A percentile compares a stretch with the other conserved stretches of the same genome.
These are phyloP conservation scores for Cetradonia linearis DNA, from an alignment of 495 filamentous ascomycete genomes.

Conservation along the genomic window DNA sequence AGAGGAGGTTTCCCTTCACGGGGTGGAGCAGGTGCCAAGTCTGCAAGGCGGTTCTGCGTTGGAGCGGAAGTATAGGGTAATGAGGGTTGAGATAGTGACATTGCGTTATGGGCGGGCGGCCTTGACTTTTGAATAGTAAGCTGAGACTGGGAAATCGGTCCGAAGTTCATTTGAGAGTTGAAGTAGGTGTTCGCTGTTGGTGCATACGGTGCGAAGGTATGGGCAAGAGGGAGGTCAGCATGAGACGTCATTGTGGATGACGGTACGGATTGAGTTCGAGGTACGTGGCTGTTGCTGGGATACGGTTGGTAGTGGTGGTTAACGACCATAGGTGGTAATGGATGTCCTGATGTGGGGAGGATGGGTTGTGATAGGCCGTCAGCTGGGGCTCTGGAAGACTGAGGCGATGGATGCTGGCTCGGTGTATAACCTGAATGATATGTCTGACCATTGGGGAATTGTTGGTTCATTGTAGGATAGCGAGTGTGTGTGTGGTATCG, in stretches of 20 bases:
- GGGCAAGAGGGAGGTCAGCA: conserved; percentile 1
- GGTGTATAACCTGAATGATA: conserved; percentile 11
- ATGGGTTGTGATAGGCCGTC: conserved; percentile 9
- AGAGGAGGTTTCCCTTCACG: conserved; percentile 2
- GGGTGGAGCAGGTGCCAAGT: conserved; percentile 17
- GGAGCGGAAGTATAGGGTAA: conserved; percentile 13
- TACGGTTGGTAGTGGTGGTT: background rate
- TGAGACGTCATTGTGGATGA: conserved; percentile 2
- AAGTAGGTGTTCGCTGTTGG: conserved; percentile 15
- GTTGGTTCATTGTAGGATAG: conserved; percentile 20
- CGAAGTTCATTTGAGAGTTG: background rate
- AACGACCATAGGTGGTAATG: conserved; percentile 9
- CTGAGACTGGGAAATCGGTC: conserved; percentile 3
- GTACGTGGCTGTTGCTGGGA: conserved; percentile 1
- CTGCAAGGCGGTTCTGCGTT: conserved; percentile 10
- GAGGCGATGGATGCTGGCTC: conserved; percentile 11
- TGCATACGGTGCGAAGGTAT: conserved; percentile 15
- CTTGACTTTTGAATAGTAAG: background rate
- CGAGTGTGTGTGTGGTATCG: conserved; percentile 8
- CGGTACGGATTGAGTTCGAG: conserved; percentile 8
- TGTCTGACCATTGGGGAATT: conserved; percentile 16
- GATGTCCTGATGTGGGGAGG: conserved; percentile 2
- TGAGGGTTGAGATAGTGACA: background rate
- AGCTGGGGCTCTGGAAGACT: conserved; percentile 4
- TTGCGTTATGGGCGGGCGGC: conserved; percentile 1